Percentiles rank a stretch among this genome's conserved stretches.
Conservation (phyloP, 2,329 filamentous ascomycete genomes). For the Xylaria sp. region DNA sequence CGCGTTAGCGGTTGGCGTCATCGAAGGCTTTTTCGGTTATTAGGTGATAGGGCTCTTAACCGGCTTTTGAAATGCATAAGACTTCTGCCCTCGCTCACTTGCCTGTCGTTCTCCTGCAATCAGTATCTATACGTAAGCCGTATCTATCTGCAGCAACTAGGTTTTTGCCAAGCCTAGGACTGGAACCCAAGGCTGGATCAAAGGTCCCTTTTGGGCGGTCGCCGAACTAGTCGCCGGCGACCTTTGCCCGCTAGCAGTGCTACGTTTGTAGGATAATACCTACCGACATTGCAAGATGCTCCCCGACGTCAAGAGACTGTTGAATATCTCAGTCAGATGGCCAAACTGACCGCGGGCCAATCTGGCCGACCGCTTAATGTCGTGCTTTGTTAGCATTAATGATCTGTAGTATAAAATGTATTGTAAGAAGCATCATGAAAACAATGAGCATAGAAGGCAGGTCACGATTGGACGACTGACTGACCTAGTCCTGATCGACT, state of each 20-base stretch:
- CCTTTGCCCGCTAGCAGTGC: conserved; percentile 7
- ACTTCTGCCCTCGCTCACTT: neutral
- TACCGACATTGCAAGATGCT: neutral
- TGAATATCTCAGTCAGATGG: conserved; percentile 1
- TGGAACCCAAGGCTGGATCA: conserved; percentile 39
- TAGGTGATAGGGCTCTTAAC: neutral
- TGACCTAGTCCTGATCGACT: neutral
- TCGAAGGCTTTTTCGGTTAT: neutral
- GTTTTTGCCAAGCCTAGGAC: conserved; percentile 25
- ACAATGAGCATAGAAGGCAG: too few species aligned
- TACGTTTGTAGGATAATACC: conserved; percentile 11
- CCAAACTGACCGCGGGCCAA: neutral
- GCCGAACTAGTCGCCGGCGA: conserved; percentile 42
- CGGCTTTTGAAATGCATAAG: neutral
- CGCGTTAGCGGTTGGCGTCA: neutral
- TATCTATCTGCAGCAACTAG: conserved; percentile 13
- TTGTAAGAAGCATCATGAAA: too few species aligned
- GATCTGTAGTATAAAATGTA: too few species aligned
- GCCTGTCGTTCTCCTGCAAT: conserved; percentile 1
- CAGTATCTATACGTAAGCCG: conserved; percentile 2
- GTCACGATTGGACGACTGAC: too few species aligned
- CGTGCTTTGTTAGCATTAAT: too few species aligned
- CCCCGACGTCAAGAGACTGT: conserved; percentile 13
- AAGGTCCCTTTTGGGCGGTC: conserved; percentile 42
- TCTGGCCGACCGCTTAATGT: neutral